Conservation (phyloP, 176 grass and related monocot genomes). For the Secale cereale region DNA sequence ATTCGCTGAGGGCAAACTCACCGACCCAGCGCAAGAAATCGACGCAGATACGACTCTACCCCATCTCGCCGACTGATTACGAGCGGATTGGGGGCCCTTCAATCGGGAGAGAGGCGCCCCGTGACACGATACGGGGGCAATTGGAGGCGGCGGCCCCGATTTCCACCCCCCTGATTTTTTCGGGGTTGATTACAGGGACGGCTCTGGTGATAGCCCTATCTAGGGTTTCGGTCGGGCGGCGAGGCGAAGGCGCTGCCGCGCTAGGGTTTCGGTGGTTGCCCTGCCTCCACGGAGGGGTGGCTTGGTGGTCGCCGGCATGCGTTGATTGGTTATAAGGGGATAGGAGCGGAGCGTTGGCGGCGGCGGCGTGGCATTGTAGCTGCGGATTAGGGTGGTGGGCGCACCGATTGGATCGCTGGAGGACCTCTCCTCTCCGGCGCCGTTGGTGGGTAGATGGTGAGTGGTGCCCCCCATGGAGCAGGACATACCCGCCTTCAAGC, state of each 20-base stretch:
- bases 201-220: slow-evolving; percentile 5
- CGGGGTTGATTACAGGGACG: not conserved
- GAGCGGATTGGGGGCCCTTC: not conserved
- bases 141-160: not conserved
- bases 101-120: slow-evolving; percentile 11
- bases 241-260: not conserved
- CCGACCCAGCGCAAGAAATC: not conserved
- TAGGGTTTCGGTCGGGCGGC: slow-evolving; percentile 9
- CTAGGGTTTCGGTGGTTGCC: slow-evolving; percentile 27
- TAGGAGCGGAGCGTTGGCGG: not conserved
- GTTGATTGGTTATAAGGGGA: slow-evolving; percentile 3
- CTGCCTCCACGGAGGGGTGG: not conserved
- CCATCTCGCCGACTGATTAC: slow-evolving; percentile 2
- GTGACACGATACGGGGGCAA: not conserved
- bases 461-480: slow-evolving; percentile 55
- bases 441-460: slow-evolving; percentile 56
- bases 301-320: not conserved
- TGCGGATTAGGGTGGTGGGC: not conserved
- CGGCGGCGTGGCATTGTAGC: slow-evolving; percentile 4
- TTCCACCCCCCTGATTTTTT: slow-evolving; percentile 10
- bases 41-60: not conserved
- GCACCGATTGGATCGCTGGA: slow-evolving; percentile 27
- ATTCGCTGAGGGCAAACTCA: slow-evolving; percentile 34
- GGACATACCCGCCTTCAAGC: slow-evolving; percentile 45
- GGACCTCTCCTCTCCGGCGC: slow-evolving; percentile 24